A percentile compares a stretch with the other conserved stretches of the same genome.
phyloP scores from a whole-genome alignment of 257 asterid species.

The Nicotiana otophora region DNA sequence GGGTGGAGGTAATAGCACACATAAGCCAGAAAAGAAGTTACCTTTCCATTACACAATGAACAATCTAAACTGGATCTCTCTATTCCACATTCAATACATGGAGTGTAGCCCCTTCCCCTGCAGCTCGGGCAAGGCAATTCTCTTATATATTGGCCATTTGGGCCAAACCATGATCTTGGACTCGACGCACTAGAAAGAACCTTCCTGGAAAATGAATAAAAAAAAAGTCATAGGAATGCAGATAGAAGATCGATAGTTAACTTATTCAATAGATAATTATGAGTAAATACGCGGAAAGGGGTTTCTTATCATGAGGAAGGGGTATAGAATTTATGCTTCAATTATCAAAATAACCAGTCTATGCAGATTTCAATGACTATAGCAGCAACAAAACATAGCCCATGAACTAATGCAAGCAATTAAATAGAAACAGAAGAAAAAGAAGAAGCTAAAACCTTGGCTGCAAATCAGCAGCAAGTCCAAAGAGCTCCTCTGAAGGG shows the following conservation, averaged over 20 bases:
- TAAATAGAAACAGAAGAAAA: background rate
- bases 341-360: background rate
- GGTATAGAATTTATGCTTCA: background rate
- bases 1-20: too few species aligned
- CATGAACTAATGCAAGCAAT: background rate
- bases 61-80: conserved; percentile 92
- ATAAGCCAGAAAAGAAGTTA: conserved; percentile 6
- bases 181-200: conserved; percentile 49
- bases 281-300: background rate
- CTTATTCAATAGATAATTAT: background rate
- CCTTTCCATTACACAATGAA: conserved; percentile 74
- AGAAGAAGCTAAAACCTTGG: conserved; percentile 47
- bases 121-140: conserved; percentile 95
- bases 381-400: background rate
- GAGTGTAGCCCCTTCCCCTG: conserved; percentile 94
- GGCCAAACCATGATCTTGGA: conserved; percentile 96
- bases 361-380: background rate
- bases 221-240: background rate
- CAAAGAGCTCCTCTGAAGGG: conserved; percentile 82
- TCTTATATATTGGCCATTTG: conserved; percentile 86
- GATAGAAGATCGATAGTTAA: background rate
- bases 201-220: conserved; percentile 33
- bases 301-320: background rate
- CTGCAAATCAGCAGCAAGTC: conserved; percentile 57
- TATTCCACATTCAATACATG: conserved; percentile 77